These are phyloP conservation scores for Xylaria bambusicola DNA, from an alignment of 495 filamentous ascomycete species.

Conservation along the genomic window DNA sequence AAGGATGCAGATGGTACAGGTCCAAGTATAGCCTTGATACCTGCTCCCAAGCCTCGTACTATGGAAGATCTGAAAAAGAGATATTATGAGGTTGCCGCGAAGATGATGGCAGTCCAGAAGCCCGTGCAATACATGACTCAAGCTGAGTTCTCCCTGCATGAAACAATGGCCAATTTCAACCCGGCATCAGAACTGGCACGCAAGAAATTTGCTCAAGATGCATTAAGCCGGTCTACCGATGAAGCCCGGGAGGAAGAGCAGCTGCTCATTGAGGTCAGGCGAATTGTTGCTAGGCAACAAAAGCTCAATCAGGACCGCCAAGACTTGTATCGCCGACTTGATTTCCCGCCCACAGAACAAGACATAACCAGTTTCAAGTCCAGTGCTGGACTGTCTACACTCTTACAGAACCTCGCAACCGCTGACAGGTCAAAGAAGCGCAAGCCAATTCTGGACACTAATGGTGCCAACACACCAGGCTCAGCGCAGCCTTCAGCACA, in stretches of 20 bases:
- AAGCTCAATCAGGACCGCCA: conserved; percentile 80
- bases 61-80: conserved; percentile 91
- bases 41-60: conserved; percentile 53
- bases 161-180: conserved; percentile 84
- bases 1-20: conserved; percentile 29
- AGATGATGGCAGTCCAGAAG: conserved; percentile 80
- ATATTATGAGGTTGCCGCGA: conserved; percentile 83
- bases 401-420: conserved; percentile 75
- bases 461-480: conserved; percentile 52
- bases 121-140: conserved; percentile 82
- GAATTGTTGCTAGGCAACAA: conserved; percentile 81
- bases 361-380: conserved; percentile 73
- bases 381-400: conserved; percentile 72
- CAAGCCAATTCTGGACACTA: conserved; percentile 59
- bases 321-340: conserved; percentile 87
- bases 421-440: conserved; percentile 88
- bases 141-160: conserved; percentile 75
- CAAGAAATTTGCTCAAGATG: conserved; percentile 79
- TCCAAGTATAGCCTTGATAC: conserved; percentile 49
- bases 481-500: conserved; percentile 33
- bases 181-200: conserved; percentile 71
- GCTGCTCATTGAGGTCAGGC: conserved; percentile 82
- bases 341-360: conserved; percentile 69
- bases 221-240: conserved; percentile 76
- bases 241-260: conserved; percentile 90